Base-by-base conservation (phyloP, 2,329 filamentous ascomycete species). In the Pseudocercospora crystallina region DNA sequence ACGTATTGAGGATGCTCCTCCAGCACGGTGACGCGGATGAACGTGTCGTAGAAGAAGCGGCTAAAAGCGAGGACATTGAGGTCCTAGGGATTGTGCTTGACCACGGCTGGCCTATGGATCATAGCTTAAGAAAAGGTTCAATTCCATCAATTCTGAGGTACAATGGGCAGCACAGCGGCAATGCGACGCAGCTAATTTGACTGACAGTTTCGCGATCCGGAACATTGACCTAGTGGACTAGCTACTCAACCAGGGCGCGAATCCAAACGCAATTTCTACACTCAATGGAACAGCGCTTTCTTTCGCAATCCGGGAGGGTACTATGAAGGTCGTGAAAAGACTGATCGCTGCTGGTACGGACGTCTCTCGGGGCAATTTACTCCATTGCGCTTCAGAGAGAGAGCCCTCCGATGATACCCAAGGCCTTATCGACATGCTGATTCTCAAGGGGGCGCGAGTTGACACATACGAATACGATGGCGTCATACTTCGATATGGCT, bases 241-340 rank as follows among this genome's bases (percentile, higher is more conserved):
- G 36, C n/a, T 39, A n/a, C 36, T 39, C 14, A 10, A 2, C 10
- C 36, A 13, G 14, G 36, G 36, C 14, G 36, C 36, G 14, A 17
- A 39, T 17, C 36, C 14, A 39, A 17, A 39, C 14, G 36, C 36
- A 5, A 17, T 11, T 13, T 39, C 36, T 13, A 11, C 12, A 13
- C 36, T 39, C 36, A 17, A 17, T 17, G 36, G 14, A n/a, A 39
- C 36, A 7, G 14, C 36, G 14, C 36, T 39, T 17, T 39, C 36
- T 13, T 39, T 39, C n/a, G 36, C 36, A 39, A 39, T 39, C 36
- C 36, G 36, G 14, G 36, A 39, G 36, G 36, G 36, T 39, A 39
- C 36, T 17, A 39, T 39, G 36, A 39, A 39, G 12, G 36, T 38
- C 36, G 12, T 38, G 36, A 14, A 38, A 14, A 15, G n/a, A 14